Base-by-base conservation (phyloP, 768 basidiomycete genomes). In the Gymnopilus junonius region DNA sequence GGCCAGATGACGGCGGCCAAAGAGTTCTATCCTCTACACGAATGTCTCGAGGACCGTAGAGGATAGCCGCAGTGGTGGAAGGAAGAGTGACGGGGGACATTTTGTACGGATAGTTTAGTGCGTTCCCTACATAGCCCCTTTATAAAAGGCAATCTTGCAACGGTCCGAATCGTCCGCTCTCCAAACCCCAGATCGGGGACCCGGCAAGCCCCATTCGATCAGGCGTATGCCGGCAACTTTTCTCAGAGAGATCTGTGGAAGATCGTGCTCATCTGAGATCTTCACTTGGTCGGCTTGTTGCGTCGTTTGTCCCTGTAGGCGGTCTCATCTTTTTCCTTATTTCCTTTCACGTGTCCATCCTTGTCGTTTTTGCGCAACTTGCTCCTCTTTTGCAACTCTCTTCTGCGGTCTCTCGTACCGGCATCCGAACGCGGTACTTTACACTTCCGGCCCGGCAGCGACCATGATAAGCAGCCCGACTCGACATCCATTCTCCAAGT, bases 11-110 rank as follows among this genome's bases (percentile, higher is more conserved):
- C 23, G 95, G 96, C 0, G 89, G 84, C 82, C 87, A 89, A 65
- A 91, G 75, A 46, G 83, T 81, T 67, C 94, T 88, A 40, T 89
- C 78, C 71, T 95, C 93, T 71, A 91, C 68, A 66, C 88, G 90
- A 65, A 99, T 85, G 80, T 97, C 94, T 69, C 85, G 86, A 58
- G 92, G 82, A 20, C 92, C 93, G 70, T 94, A 85, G 62, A 97
- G 90, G 70, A 97, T 92, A 57, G 87, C 91, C 57, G 93, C 91
- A 58, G 80, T 77, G 55, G 92, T 87, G 14, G 85, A 75, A 40
- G 81, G 82, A 67, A 87, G 78, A 46, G 84, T 82, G 4, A 39
- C 32, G 35, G 57, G 60, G 46, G 55, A 56, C 35, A 59, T 58
- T 14, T 58, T 32, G 56, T 12, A 29, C 32, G 21, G 29, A 40